Base-by-base conservation (phyloP, 345 rosid species). In the Erodium maritimum region DNA sequence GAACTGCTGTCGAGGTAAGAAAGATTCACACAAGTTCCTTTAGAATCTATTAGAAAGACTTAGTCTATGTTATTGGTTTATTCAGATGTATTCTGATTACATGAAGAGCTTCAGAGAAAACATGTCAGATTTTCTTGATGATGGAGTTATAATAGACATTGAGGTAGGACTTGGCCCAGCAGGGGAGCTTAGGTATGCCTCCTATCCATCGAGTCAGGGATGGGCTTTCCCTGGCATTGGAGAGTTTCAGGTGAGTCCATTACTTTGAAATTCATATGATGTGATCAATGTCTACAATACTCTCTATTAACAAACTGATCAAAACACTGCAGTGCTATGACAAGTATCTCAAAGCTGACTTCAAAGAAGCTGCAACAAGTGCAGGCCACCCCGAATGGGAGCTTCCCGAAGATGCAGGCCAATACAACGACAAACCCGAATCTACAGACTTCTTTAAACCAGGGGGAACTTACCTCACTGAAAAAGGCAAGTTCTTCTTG, bases 151-250 rank as follows among this genome's bases (percentile, higher is more conserved):
- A 52, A 69, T 87, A 46, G 95, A 83, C 73, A 82, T 90, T 9
- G 94, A 90, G 77, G 85, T 85, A 42, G 95, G 97, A 46, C 81
- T 85, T 64, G 91, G 97, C 23, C 90, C 96, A 5, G 85, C 89
- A n/a, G 96, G 96, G 52, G 97, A 91, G 73, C 86, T 87, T 10
- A 78, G 97, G 58, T 87, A 87, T 52, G 91, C 97, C 48, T 75
- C 97, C 65, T 91, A 87, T 67, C 85, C 89, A 0, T 61, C 65
- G 73, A 79, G 66, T 57, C 90, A 81, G 71, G 95, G 91, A 6
- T 91, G 96, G 95, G 72, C 64, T 34, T 91, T 76, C 65, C 91
- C 97, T 14, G 95, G 96, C 24, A 79, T 83, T 22, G 96, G 90
- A 58, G 97, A 91, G 65, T 91, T 88, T 58, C 94, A 82, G 87